Evolutionary conservation across 495 filamentous ascomycete species (phyloP).

Genomic region (Pyronema domesticum): DNA sequence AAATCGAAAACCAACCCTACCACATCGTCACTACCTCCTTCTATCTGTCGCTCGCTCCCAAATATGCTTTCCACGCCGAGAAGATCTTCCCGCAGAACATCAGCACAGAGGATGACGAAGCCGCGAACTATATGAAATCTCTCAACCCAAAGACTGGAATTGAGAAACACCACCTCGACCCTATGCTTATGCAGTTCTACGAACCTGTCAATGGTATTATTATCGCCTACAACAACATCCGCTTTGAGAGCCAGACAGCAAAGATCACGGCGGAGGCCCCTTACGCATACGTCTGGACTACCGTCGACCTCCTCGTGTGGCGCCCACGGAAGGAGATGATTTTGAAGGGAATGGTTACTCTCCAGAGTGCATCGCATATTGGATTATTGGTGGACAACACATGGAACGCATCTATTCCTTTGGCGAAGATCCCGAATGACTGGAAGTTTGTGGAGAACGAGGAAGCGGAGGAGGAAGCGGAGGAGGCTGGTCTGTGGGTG

Average conservation of each 20-base stretch:
- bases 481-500: constrained; percentile 37
- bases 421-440: constrained; percentile 42
- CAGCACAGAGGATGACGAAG: constrained; percentile 6
- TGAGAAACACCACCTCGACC: constrained; percentile 48
- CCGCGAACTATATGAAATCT: constrained; percentile 11
- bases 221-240: constrained; percentile 47
- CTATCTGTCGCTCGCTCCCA: constrained; percentile 54
- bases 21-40: constrained; percentile 42
- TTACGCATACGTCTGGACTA: constrained; percentile 41
- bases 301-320: constrained; percentile 55
- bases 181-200: constrained; percentile 57
- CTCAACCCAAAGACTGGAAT: constrained; percentile 20
- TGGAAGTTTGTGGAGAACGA: constrained; percentile 43
- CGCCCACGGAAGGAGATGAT: constrained; percentile 38
- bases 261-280: constrained; percentile 30
- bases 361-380: constrained; percentile 55
- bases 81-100: constrained; percentile 16
- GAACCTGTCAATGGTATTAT: constrained; percentile 52
- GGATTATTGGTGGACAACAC: constrained; percentile 55
- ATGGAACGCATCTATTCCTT: constrained; percentile 55
- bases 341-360: constrained; percentile 50
- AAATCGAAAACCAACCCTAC: constrained; percentile 35
- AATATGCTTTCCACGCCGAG: constrained; percentile 21
- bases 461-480: constrained; percentile 9
- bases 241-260: constrained; percentile 20